These are phyloP conservation scores for Schizophyllum commune DNA, from an alignment of 1,284 basidiomycete genomes.

Conservation along the genomic window DNA sequence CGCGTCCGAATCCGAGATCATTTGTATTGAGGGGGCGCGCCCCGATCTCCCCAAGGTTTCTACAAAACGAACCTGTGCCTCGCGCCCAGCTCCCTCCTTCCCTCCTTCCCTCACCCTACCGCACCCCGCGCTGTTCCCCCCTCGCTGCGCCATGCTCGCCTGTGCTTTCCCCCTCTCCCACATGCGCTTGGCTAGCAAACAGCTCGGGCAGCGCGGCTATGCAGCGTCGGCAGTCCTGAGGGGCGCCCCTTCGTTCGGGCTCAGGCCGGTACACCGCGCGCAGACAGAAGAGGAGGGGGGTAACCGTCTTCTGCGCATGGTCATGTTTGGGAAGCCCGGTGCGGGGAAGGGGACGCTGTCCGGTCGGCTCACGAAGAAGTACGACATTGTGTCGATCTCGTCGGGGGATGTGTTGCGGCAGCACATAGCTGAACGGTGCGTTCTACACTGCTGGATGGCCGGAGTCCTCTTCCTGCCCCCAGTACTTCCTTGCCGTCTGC, in stretches of 20 bases:
- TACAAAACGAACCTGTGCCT: neutral
- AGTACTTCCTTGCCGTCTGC: neutral
- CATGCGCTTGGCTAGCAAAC: neutral
- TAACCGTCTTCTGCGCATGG: constrained; percentile 52
- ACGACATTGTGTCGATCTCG: constrained; percentile 67
- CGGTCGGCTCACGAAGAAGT: constrained; percentile 64
- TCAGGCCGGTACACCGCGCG: constrained; percentile 10
- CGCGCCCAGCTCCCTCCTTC: neutral
- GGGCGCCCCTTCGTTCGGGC: neutral
- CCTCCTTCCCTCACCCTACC: neutral
- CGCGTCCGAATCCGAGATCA: neutral
- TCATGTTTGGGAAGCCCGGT: constrained; percentile 80
- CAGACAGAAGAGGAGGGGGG: constrained; percentile 26
- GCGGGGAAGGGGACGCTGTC: constrained; percentile 77
- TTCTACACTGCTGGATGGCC: constrained; percentile 8
- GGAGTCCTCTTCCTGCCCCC: neutral
- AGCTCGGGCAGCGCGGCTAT: neutral
- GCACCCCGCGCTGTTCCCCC: neutral
- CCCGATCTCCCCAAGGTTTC: neutral
- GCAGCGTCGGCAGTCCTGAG: neutral
- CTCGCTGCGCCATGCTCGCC: neutral
- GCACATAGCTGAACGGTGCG: constrained; percentile 63
- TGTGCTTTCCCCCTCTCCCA: neutral
- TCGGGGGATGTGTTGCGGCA: constrained; percentile 77
- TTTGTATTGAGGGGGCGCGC: neutral